These are phyloP conservation scores for Staphylotrichum longicolle DNA, from an alignment of 495 filamentous ascomycete species.

Conservation along the genomic window DNA sequence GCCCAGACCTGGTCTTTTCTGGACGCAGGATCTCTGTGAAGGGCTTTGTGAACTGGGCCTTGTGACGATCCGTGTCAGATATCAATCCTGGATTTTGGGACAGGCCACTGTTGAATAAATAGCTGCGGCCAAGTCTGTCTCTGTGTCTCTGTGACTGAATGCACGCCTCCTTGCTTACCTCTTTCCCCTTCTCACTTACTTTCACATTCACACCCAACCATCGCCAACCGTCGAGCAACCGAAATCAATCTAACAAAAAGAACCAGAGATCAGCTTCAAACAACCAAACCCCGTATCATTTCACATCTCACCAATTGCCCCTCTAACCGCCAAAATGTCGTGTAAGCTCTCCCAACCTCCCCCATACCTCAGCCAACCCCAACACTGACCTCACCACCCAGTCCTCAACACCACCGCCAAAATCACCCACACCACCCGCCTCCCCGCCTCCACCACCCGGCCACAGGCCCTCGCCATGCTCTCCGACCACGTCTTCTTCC, in stretches of 20 bases:
- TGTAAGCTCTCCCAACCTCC: conserved; percentile 25
- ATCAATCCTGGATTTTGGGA: neutral
- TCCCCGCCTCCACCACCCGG: conserved; percentile 55
- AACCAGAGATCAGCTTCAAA: neutral
- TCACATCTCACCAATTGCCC: neutral
- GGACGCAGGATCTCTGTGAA: too few relatives aligned
- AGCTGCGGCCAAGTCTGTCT: neutral
- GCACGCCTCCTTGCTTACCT: neutral
- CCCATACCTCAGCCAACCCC: neutral
- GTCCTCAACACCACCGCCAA: conserved; percentile 43
- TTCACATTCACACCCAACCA: too few relatives aligned
- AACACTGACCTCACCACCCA: conserved; percentile 15
- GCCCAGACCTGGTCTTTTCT: too few relatives aligned
- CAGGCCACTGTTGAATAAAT: conserved; percentile 1
- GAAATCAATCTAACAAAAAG: neutral
- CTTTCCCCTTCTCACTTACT: too few relatives aligned
- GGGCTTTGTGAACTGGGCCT: too few relatives aligned
- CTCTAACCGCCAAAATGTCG: conserved; percentile 9
- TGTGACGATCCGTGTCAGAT: conserved; percentile 12
- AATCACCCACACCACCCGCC: conserved; percentile 56
- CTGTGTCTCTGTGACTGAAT: too few relatives aligned
- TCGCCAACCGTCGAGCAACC: too few relatives aligned
- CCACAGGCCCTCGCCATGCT: conserved; percentile 60
- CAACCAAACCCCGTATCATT: neutral
- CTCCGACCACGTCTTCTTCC: conserved; percentile 55